Evolutionary conservation across 1,139 yeast genomes (phyloP), one percentile per base, ranked within the genome.

Genomic region (Nadsonia starkeyi-henricii): DNA sequence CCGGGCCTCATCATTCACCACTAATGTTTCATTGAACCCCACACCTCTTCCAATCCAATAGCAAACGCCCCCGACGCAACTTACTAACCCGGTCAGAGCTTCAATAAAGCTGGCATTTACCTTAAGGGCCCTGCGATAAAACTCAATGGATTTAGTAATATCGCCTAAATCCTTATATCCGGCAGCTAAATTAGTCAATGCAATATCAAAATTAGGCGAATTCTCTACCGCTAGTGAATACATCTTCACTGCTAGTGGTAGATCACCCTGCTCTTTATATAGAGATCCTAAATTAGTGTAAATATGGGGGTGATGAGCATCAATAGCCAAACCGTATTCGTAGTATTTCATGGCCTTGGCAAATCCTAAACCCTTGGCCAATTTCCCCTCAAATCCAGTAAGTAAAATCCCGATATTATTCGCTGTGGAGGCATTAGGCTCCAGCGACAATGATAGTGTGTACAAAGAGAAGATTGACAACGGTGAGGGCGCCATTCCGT

Each of bases 211-310:
- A 41, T 52, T 55, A 1, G 65, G 59, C 46, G 64, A 65, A 43
- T 58, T 59, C 19, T 57, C 54, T 18, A 63, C 64, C 1, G 67
- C 67, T 37, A 54, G 55, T 43, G 56, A 57, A 49, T 64, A 64
- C 59, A 62, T 57, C 15, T 55, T 45, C n/a, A 63, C 57, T 2
- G 67, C 66, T 41, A 59, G 61, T n/a, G 52, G 47, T 9, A 56
- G 50, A 2, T 57, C 50, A 17, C 67, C 67, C 44, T 61, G 63
- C 44, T 62, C 66, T 7, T 65, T 58, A 19, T 60, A 51, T 8
- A 64, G 53, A 7, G 67, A 62, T 2, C 67, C 67, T 41, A 63
- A 54, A 43, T 64, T 64, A 8, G 67, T 63, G 54, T 62, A 62
- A 21, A 64, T 54, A 49, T 64, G 67, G 9, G 67, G 66, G 47